These are phyloP conservation scores for Talaromyces albobiverticillius DNA, from an alignment of 2,329 filamentous ascomycete genomes.

Conservation along the genomic window DNA sequence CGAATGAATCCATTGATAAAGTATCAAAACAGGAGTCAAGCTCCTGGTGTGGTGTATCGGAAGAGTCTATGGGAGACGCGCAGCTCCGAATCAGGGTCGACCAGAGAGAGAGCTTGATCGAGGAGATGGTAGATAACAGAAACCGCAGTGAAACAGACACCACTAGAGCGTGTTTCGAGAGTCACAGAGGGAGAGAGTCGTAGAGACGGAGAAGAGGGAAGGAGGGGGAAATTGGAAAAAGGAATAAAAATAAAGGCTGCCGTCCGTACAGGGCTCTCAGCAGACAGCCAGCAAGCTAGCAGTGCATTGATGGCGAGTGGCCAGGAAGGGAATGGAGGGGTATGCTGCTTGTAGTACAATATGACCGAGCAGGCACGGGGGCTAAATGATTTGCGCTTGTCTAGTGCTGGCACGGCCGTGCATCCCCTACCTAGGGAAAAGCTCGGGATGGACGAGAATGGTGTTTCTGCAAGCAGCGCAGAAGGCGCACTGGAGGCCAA, in stretches of 20 bases:
- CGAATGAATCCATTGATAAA: slow-evolving; percentile 3
- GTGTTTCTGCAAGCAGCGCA: neutral
- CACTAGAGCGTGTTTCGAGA: too few relatives aligned
- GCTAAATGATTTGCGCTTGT: slow-evolving; percentile 10
- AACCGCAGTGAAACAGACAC: neutral
- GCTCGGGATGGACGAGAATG: neutral
- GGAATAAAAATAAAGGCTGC: slow-evolving; percentile 4
- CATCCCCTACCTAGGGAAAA: too few relatives aligned
- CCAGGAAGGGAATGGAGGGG: too few relatives aligned
- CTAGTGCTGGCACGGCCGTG: too few relatives aligned
- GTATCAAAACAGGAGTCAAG: neutral
- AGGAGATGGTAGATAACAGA: neutral
- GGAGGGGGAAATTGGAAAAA: neutral
- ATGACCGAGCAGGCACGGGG: slow-evolving; percentile 10
- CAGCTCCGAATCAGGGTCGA: neutral
- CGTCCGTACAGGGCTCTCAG: neutral
- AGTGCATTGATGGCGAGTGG: neutral
- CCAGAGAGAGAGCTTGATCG: neutral
- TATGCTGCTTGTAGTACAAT: too few relatives aligned
- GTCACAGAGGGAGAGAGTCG: too few relatives aligned
- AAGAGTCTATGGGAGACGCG: neutral
- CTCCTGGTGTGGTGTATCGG: neutral
- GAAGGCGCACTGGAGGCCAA: neutral
- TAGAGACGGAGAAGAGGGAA: neutral
- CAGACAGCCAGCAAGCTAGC: neutral